Percentiles rank a stretch among this genome's conserved stretches.
These are phyloP conservation scores for Collariella sp. DNA, from an alignment of 495 filamentous ascomycete species.

Conservation along the genomic window DNA sequence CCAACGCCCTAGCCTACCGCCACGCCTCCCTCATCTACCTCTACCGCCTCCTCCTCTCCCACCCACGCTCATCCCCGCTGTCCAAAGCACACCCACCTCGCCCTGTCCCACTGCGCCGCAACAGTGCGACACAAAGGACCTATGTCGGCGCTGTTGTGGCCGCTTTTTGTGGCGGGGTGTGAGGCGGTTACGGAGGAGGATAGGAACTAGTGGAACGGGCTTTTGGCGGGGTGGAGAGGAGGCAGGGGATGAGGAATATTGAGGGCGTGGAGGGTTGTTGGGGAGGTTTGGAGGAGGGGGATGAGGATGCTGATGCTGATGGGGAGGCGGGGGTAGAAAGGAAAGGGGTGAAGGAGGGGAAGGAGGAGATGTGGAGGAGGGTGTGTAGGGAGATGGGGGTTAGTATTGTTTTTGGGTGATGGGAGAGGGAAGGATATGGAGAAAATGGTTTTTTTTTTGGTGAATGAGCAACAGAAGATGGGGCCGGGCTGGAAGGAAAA, in stretches of 20 bases:
- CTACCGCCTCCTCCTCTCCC: constrained; percentile 46
- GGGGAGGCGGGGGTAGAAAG: not conserved
- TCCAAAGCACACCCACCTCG: constrained; percentile 44
- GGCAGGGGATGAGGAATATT: constrained; percentile 55
- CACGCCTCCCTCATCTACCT: constrained; percentile 54
- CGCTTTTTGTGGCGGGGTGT: constrained; percentile 51
- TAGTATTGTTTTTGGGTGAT: constrained; percentile 18
- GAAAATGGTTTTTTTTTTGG: not conserved
- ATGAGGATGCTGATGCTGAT: constrained; percentile 17
- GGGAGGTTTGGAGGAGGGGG: constrained; percentile 49
- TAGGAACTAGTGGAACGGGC: constrained; percentile 37
- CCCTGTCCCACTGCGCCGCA: constrained; percentile 44
- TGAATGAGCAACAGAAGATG: not conserved
- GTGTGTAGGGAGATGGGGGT: constrained; percentile 18
- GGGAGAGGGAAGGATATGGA: not conserved
- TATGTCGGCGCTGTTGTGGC: constrained; percentile 54
- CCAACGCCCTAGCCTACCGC: constrained; percentile 55
- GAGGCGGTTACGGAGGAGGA: constrained; percentile 41
- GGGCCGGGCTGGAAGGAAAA: not conserved
- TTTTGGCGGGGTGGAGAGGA: constrained; percentile 40
- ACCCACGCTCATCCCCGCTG: constrained; percentile 35
- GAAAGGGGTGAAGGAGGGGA: not conserved
- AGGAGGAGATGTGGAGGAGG: constrained; percentile 11
- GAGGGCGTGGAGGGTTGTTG: constrained; percentile 47
- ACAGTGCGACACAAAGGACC: constrained; percentile 46